Percentiles rank a stretch among this genome's conserved stretches.
These are phyloP conservation scores for Exophiala bonariae DNA, from an alignment of 2,329 filamentous ascomycete species.

Conservation along the genomic window DNA sequence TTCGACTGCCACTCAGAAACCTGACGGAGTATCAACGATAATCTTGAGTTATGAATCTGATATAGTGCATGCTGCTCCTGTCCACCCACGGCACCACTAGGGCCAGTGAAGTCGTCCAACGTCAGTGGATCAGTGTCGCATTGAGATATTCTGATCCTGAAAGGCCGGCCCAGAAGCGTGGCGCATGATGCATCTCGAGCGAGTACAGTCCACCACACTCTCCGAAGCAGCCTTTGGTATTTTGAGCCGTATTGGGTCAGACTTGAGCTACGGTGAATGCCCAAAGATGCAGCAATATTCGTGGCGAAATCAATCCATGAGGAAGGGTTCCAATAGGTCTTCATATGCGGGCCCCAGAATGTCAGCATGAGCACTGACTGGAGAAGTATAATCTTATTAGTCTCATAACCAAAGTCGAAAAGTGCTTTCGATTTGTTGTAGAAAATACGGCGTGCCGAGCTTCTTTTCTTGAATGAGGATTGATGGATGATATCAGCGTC, in stretches of 20 bases:
- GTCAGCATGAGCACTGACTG: slow-evolving; percentile 30
- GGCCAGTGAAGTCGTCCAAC: slow-evolving; percentile 16
- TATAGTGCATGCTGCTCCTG: neutral
- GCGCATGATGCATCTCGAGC: slow-evolving; percentile 19
- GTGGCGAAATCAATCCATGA: slow-evolving; percentile 30
- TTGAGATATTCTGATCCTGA: slow-evolving; percentile 15
- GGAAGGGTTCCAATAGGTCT: slow-evolving; percentile 31
- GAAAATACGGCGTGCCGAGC: slow-evolving; percentile 29
- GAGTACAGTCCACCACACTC: slow-evolving; percentile 27
- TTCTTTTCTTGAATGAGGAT: slow-evolving; percentile 28
- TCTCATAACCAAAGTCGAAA: slow-evolving; percentile 32
- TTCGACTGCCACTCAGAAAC: too few species aligned
- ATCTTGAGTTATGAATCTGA: too few species aligned
- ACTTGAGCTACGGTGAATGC: slow-evolving; percentile 28
- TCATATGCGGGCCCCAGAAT: slow-evolving; percentile 32
- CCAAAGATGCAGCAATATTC: slow-evolving; percentile 30
- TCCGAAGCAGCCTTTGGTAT: slow-evolving; percentile 15
- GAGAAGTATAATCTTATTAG: slow-evolving; percentile 28
- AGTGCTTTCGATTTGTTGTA: slow-evolving; percentile 32
- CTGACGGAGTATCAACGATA: too few species aligned
- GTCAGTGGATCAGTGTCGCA: slow-evolving; percentile 11
- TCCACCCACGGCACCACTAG: neutral
- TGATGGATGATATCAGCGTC: slow-evolving; percentile 22
- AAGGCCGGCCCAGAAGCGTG: slow-evolving; percentile 15
- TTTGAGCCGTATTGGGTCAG: neutral